A percentile compares a stretch with the other conserved stretches of the same genome.
These are phyloP conservation scores for Colletotrichum tofieldiae DNA, from an alignment of 2,329 filamentous ascomycete species.

Conservation along the genomic window DNA sequence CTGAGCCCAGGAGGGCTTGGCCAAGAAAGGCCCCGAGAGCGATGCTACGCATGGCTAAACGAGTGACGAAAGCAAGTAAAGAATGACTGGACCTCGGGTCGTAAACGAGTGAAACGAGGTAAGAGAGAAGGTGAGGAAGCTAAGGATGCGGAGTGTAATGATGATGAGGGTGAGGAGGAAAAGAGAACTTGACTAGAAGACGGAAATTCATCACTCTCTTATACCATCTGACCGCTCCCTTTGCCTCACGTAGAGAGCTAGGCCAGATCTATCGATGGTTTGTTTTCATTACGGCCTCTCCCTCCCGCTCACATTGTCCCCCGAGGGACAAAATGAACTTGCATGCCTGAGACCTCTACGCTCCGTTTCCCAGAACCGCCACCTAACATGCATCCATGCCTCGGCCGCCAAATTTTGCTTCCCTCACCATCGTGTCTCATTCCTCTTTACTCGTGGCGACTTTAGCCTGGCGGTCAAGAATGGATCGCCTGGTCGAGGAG, in stretches of 20 bases:
- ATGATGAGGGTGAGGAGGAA: constrained; percentile 39
- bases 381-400: not conserved
- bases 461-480: constrained; percentile 35
- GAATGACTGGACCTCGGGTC: constrained; percentile 41
- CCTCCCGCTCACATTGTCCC: constrained; percentile 26
- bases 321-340: constrained; percentile 34
- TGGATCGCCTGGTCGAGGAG: constrained; percentile 35
- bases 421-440: constrained; percentile 2
- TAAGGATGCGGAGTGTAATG: constrained; percentile 38
- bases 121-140: constrained; percentile 24
- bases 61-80: constrained; percentile 39
- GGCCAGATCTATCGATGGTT: not conserved
- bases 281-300: constrained; percentile 14
- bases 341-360: constrained; percentile 18
- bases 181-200: not conserved
- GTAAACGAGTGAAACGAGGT: constrained; percentile 41
- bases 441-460: constrained; percentile 5
- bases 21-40: constrained; percentile 26
- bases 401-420: not conserved
- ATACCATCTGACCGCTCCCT: constrained; percentile 31
- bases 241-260: not conserved
- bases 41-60: constrained; percentile 29
- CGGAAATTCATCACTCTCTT: constrained; percentile 24
- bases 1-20: constrained; percentile 22
- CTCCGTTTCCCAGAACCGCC: not conserved